phyloP scores from a whole-genome alignment of 2,329 filamentous ascomycete species.

The Pseudomassariella vexata region DNA sequence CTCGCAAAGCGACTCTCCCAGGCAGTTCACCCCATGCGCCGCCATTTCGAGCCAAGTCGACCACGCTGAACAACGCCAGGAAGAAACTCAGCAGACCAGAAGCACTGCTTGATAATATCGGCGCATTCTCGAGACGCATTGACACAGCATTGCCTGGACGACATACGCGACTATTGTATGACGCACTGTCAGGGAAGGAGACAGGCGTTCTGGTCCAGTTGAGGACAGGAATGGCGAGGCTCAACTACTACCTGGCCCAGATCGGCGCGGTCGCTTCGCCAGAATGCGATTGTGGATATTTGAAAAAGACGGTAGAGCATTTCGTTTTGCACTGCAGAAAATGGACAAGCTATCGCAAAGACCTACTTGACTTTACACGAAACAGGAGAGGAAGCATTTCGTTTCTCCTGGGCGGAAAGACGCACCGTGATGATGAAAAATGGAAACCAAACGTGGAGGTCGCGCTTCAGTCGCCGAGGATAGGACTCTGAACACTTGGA shows the following conservation, averaged over 20 bases:
- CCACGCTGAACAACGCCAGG: slow-evolving; percentile 1
- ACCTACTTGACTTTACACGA: too few relatives aligned
- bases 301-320: not conserved
- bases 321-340: too few relatives aligned
- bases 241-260: slow-evolving; percentile 2
- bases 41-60: slow-evolving; percentile 5
- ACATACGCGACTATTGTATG: slow-evolving; percentile 3
- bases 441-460: slow-evolving; percentile 3
- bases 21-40: not conserved
- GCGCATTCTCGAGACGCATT: slow-evolving; percentile 3
- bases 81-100: not conserved
- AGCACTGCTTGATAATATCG: slow-evolving; percentile 2
- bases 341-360: too few relatives aligned
- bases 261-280: slow-evolving; percentile 1
- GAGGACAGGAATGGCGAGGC: slow-evolving; percentile 3
- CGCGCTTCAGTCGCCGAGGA: slow-evolving; percentile 4
- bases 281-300: not conserved
- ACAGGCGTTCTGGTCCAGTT: slow-evolving; percentile 1
- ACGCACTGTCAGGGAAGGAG: slow-evolving; percentile 1
- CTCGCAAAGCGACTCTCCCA: not conserved
- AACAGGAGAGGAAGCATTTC: too few relatives aligned
- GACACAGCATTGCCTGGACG: slow-evolving; percentile 4
- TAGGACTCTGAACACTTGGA: slow-evolving; percentile 6
- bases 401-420: not conserved
- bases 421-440: not conserved